Percentiles rank a stretch among this genome's conserved stretches.
These are phyloP conservation scores for Parietichytrium sp. DNA, from an alignment of 108 stramenopile genomes.

Conservation along the genomic window DNA sequence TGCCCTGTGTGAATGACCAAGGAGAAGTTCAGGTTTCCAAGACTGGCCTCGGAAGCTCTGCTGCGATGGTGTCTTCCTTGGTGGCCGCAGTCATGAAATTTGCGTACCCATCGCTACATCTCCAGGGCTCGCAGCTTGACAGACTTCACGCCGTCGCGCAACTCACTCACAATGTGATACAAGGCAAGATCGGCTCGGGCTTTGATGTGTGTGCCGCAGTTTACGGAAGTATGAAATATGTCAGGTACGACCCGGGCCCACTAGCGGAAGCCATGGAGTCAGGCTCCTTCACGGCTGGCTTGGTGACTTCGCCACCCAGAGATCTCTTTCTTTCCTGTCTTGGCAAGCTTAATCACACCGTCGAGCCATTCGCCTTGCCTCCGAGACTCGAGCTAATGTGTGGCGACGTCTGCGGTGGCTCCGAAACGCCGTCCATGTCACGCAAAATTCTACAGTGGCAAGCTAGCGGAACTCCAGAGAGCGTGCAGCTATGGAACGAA, in stretches of 20 bases:
- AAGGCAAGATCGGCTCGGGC: slow-evolving; percentile 94
- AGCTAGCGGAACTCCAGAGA: slow-evolving; percentile 51
- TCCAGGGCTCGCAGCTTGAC: slow-evolving; percentile 51
- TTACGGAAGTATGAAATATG: slow-evolving; percentile 82
- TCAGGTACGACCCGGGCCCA: slow-evolving; percentile 68
- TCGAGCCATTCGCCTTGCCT: slow-evolving; percentile 65
- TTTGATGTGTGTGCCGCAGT: slow-evolving; percentile 89
- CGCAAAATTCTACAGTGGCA: slow-evolving; percentile 78
- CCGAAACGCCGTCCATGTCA: slow-evolving; percentile 89
- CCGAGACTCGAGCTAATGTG: slow-evolving; percentile 70
- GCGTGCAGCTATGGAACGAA: slow-evolving; percentile 72
- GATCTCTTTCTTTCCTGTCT: slow-evolving; percentile 13
- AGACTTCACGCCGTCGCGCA: slow-evolving; percentile 80
- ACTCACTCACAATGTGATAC: slow-evolving; percentile 84
- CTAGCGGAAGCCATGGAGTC: slow-evolving; percentile 65
- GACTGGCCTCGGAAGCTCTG: slow-evolving; percentile 88
- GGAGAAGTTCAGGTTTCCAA: slow-evolving; percentile 58
- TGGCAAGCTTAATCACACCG: slow-evolving; percentile 66
- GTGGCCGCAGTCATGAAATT: slow-evolving; percentile 69
- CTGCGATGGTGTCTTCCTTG: slow-evolving; percentile 81
- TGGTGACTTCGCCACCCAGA: slow-evolving; percentile 40
- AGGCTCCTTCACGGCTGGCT: slow-evolving; percentile 51
- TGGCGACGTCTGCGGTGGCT: slow-evolving; percentile 92
- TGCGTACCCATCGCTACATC: slow-evolving; percentile 46
- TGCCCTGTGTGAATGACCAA: slow-evolving; percentile 67